Base-by-base conservation (phyloP, 1,284 basidiomycete species). In the Taiwanofungus camphoratus region DNA sequence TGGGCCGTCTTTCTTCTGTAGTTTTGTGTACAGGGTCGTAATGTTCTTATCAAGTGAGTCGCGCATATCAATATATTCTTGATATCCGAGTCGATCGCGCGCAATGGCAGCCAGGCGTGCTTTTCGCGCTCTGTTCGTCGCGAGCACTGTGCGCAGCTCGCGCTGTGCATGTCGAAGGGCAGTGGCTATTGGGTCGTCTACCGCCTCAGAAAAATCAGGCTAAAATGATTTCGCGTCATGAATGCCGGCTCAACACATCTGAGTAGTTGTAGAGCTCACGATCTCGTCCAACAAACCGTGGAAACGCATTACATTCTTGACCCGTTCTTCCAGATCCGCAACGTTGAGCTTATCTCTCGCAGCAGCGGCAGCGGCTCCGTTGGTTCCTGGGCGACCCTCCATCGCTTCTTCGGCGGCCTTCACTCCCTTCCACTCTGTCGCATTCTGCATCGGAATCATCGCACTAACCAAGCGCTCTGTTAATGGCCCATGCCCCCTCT, bases 151-250 rank as follows among this genome's bases (percentile, higher is more conserved):
- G 4, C 84, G 78, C 3, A 98, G 73, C 52, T 89, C 79, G n/a
- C 75, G 70, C 62, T 98, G 94, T 22, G 90, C 89, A 46, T 89
- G 82, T 1, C 95, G 85, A 2, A 98, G 76, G 1, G 92, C 87
- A 2, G 87, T 83, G 2, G 92, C 87, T 46, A 98, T 89, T 39
- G 94, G 92, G 63, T 98, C 94, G 57, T 97, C 94, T 33, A 92
- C 85, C 40, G 84, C 79, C 35, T 80, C 73, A 1, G 79, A 70
- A 54, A 79, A 87, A 60, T 92, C 83, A 43, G 85, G 84, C 87
- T 92, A 53, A 36, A 13, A 22, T 16, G 1, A 24, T 37, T n/a
- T 9, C 5, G 24, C 23, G 34, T 26, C n/a, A 36, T 23, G 23
- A 33, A 38, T 22, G 42, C 41, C n/a, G 35, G n/a, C 21, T 18